Base-by-base conservation (phyloP, 345 rosid species). In the Lepidium aucheri region DNA sequence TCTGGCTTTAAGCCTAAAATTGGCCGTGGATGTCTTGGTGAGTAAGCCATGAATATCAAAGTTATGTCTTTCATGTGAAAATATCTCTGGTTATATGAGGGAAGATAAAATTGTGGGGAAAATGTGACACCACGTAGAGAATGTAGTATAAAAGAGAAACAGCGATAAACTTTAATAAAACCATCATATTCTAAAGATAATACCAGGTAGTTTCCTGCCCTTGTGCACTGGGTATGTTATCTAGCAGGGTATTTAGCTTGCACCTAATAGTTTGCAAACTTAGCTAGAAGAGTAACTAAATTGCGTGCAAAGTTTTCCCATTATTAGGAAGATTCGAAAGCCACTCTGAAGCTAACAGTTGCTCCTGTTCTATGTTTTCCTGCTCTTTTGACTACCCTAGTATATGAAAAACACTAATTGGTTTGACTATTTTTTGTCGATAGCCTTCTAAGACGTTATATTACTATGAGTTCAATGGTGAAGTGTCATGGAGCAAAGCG, bases 151-250 rank as follows among this genome's bases (percentile, higher is more conserved):
- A 24, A 53, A 34, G 42, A 53, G 9, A 39, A 38, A n/a, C 33
- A 9, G 20, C 15, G 35, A 43, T 12, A 15, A 60, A 51, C n/a
- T 11, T 11, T 3, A 20, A 9, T 30, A 22, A 63, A 55, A 17
- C 28, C 26, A 59, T 15, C 24, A 38, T 6, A 20, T 53, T 67
- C 43, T 17, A 6, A 35, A 33, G 20, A 51, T 44, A 17, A n/a
- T 56, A n/a, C 62, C 89, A 93, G 98, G 97, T 90, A 64, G 98
- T 90, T 60, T 93, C 97, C 13, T 93, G 98, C 76, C 98, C 98
- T 20, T 86, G 96, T 74, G 98, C 97, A 45, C 79, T 93, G 77
- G 98, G 98, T 55, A 96, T 93, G 96, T 96, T 93, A 88, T 39
- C n/a, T n/a, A n/a, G n/a, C n/a, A n/a, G n/a, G n/a, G n/a, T n/a